phyloP scores from a whole-genome alignment of 805 yeast genomes.

The Vanderwaltozyma polyspora region DNA sequence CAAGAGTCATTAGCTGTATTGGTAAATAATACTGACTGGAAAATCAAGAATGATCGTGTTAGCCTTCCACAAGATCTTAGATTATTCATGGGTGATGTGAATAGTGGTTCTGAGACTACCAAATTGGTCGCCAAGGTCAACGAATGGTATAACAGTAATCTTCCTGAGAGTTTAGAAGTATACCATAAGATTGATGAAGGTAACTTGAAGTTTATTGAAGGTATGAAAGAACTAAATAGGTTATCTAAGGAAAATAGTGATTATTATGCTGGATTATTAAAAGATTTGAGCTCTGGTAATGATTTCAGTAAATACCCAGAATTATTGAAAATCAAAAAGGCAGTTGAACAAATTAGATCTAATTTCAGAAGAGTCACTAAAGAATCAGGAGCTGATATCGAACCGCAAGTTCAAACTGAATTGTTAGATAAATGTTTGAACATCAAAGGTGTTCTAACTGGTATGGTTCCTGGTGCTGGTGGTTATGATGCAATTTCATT shows the following conservation, averaged over 20 bases:
- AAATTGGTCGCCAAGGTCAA: slow-evolving; percentile 69
- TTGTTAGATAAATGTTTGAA: slow-evolving; percentile 48
- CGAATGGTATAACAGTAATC: slow-evolving; percentile 50
- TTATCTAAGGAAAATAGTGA: slow-evolving; percentile 25
- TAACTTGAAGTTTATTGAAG: slow-evolving; percentile 45
- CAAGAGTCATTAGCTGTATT: slow-evolving; percentile 25
- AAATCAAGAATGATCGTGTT: slow-evolving; percentile 41
- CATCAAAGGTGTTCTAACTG: slow-evolving; percentile 73
- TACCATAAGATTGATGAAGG: slow-evolving; percentile 47
- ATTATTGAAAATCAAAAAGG: slow-evolving; percentile 27
- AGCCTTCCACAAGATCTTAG: slow-evolving; percentile 57
- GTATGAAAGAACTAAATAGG: slow-evolving; percentile 33
- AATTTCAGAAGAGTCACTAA: slow-evolving; percentile 50
- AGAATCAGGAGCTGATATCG: slow-evolving; percentile 73
- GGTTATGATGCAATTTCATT: slow-evolving; percentile 89
- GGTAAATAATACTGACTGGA: slow-evolving; percentile 47
- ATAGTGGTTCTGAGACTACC: slow-evolving; percentile 91
- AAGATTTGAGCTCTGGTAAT: slow-evolving; percentile 8
- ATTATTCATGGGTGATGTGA: slow-evolving; percentile 85
- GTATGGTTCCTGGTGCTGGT: slow-evolving; percentile 99
- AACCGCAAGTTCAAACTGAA: slow-evolving; percentile 66
- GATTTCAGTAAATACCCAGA: slow-evolving; percentile 10
- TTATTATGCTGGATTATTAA: slow-evolving; percentile 27
- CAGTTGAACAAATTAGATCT: slow-evolving; percentile 43
- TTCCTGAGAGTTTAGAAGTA: slow-evolving; percentile 38